Percentiles rank a stretch among this genome's conserved stretches.
phyloP scores from a whole-genome alignment of 2,329 filamentous ascomycete genomes.

The Talaromyces verruculosus region DNA sequence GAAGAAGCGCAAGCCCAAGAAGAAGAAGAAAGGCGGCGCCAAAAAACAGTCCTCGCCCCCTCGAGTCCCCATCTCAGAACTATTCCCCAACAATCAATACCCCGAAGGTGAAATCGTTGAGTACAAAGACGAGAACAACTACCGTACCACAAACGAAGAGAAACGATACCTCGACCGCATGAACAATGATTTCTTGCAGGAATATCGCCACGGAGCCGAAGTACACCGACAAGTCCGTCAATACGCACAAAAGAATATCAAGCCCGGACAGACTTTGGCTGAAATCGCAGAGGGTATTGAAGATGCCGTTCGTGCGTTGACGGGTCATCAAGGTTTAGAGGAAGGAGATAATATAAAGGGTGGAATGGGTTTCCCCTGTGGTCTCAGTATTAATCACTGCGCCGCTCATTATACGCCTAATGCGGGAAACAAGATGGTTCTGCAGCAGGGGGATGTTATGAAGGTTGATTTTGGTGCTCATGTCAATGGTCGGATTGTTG shows the following conservation, averaged over 20 bases:
- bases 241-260: conserved; percentile 76
- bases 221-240: conserved; percentile 84
- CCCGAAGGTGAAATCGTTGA: conserved; percentile 76
- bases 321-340: conserved; percentile 72
- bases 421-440: conserved; percentile 74
- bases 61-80: conserved; percentile 67
- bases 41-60: conserved; percentile 77
- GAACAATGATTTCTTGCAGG: conserved; percentile 73
- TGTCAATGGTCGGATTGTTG: conserved; percentile 68
- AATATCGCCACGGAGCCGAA: conserved; percentile 83
- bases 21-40: conserved; percentile 61
- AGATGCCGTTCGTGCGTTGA: conserved; percentile 72
- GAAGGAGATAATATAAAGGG: conserved; percentile 76
- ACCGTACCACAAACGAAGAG: conserved; percentile 79
- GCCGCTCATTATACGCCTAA: conserved; percentile 87
- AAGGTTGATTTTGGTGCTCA: conserved; percentile 73
- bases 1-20: conserved; percentile 81
- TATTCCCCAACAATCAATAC: conserved; percentile 72
- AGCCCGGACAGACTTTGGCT: conserved; percentile 75
- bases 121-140: conserved; percentile 73
- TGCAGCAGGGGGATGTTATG: conserved; percentile 68
- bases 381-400: conserved; percentile 79
- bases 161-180: conserved; percentile 79
- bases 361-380: conserved; percentile 84
- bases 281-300: conserved; percentile 88